A percentile compares a stretch with the other conserved stretches of the same genome.
Evolutionary conservation across 768 basidiomycete genomes (phyloP).

Genomic region (Serpula lacrymans): DNA sequence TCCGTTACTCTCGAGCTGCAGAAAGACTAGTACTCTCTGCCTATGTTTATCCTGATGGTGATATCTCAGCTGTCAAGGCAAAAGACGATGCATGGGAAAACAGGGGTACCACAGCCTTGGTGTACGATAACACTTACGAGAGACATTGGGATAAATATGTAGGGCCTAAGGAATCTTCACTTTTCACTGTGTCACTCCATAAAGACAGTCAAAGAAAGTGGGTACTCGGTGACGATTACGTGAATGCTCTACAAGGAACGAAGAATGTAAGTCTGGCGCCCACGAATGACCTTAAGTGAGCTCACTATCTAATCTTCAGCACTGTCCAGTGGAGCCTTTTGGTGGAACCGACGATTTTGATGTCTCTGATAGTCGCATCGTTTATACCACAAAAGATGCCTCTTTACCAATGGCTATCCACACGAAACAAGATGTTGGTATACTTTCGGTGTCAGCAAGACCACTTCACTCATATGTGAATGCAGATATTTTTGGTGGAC

Average conservation of each 20-base stretch:
- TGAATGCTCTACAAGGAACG: slow-evolving; percentile 58
- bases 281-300: too few relatives aligned
- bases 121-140: slow-evolving; percentile 60
- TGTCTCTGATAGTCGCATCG: slow-evolving; percentile 57
- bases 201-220: slow-evolving; percentile 48
- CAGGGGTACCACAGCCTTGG: slow-evolving; percentile 59
- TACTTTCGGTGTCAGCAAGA: neutral
- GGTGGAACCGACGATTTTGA: slow-evolving; percentile 74
- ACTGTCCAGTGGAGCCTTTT: slow-evolving; percentile 73
- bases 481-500: slow-evolving; percentile 61
- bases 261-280: slow-evolving; percentile 49
- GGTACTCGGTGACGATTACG: slow-evolving; percentile 45
- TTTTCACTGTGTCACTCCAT: slow-evolving; percentile 59
- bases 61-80: slow-evolving; percentile 56
- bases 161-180: slow-evolving; percentile 56
- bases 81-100: slow-evolving; percentile 66
- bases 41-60: slow-evolving; percentile 66
- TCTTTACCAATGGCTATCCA: slow-evolving; percentile 70
- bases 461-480: neutral
- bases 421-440: slow-evolving; percentile 71
- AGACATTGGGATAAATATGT: slow-evolving; percentile 68
- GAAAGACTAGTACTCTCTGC: slow-evolving; percentile 75
- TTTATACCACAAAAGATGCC: slow-evolving; percentile 83
- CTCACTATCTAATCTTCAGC: too few relatives aligned
- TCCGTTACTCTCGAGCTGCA: slow-evolving; percentile 49